A percentile compares a stretch with the other conserved stretches of the same genome.
These are phyloP conservation scores for Hemileccinum rubropunctum DNA, from an alignment of 768 basidiomycete genomes.

Conservation along the genomic window DNA sequence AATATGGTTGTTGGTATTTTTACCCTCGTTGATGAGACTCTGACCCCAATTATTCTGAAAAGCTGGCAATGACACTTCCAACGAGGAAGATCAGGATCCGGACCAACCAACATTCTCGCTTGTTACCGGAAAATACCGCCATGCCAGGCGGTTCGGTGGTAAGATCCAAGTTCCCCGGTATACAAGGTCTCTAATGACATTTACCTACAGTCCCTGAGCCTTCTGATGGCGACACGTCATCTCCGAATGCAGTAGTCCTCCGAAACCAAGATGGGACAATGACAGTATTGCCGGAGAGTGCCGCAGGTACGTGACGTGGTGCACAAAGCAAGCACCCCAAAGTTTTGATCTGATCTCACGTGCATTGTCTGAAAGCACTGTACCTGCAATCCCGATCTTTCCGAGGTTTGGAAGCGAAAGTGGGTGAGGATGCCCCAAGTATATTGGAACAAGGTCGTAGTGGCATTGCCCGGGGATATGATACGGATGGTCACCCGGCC, in stretches of 20 bases:
- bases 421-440: slow-evolving; percentile 78
- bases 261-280: slow-evolving; percentile 65
- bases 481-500: slow-evolving; percentile 42
- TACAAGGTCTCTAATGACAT: slow-evolving; percentile 1
- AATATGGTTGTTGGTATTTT: slow-evolving; percentile 21
- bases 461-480: slow-evolving; percentile 86
- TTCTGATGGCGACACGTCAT: slow-evolving; percentile 17
- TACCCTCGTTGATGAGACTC: neutral
- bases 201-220: slow-evolving; percentile 7
- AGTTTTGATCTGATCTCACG: slow-evolving; percentile 3
- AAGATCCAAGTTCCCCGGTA: slow-evolving; percentile 2
- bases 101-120: slow-evolving; percentile 85
- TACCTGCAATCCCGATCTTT: slow-evolving; percentile 76
- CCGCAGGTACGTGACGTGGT: slow-evolving; percentile 54
- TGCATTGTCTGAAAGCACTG: slow-evolving; percentile 42
- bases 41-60: neutral
- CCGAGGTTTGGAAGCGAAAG: slow-evolving; percentile 73
- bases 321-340: slow-evolving; percentile 1
- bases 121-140: slow-evolving; percentile 81
- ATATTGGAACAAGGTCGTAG: slow-evolving; percentile 85
- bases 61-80: slow-evolving; percentile 3
- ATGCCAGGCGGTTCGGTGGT: slow-evolving; percentile 65
- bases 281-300: slow-evolving; percentile 56
- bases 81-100: slow-evolving; percentile 46
- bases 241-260: slow-evolving; percentile 47